These are phyloP conservation scores for Thalassiosira exigua DNA, from an alignment of 352 stramenopile species.

Conservation along the genomic window DNA sequence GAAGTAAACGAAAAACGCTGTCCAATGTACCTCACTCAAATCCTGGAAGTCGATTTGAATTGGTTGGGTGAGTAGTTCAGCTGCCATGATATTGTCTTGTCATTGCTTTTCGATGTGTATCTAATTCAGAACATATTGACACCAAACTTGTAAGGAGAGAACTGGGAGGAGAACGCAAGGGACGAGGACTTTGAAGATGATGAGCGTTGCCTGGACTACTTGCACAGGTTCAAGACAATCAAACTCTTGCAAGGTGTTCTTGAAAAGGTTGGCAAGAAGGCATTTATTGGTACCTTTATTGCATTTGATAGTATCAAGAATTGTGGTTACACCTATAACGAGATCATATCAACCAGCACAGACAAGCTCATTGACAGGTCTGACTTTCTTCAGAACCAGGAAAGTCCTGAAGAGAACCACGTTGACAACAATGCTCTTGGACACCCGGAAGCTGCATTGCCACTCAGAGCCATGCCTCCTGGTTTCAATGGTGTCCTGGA, in stretches of 20 bases:
- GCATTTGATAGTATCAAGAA: constrained; percentile 17
- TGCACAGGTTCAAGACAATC: constrained; percentile 20
- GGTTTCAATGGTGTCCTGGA: background rate
- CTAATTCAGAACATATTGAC: no score
- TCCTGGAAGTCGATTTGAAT: constrained; percentile 15
- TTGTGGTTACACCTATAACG: constrained; percentile 12
- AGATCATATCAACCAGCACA: constrained; percentile 15
- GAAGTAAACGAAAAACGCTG: constrained; percentile 20
- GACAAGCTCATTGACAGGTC: constrained; percentile 21
- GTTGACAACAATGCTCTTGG: constrained; percentile 2
- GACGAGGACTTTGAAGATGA: constrained; percentile 29
- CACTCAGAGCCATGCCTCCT: background rate
- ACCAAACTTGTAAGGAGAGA: no score
- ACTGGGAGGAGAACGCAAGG: constrained; percentile 22
- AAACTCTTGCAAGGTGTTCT: constrained; percentile 7
- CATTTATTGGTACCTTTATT: constrained; percentile 14
- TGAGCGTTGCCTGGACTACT: constrained; percentile 18
- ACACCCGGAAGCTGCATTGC: background rate
- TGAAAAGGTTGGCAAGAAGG: constrained; percentile 10
- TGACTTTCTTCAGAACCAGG: constrained; percentile 8
- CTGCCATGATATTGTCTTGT: no score
- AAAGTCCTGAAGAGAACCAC: no score
- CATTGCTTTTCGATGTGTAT: no score
- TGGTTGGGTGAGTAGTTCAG: constrained; percentile 11
- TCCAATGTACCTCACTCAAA: constrained; percentile 23